phyloP scores from a whole-genome alignment of 1,284 basidiomycete species.

The Chiua sp. region DNA sequence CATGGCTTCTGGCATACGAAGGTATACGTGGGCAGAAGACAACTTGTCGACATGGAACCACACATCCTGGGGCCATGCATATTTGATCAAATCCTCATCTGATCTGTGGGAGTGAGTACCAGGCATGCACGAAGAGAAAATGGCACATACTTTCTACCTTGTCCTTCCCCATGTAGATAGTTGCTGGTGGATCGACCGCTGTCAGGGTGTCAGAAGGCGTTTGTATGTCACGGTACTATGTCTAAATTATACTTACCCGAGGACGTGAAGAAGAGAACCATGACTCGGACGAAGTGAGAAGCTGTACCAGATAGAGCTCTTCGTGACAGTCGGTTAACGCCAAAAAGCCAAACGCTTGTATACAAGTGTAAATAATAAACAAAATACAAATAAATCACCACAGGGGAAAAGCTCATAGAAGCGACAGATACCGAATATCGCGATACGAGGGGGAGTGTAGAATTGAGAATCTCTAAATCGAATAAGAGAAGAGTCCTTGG shows the following conservation, averaged over 20 bases:
- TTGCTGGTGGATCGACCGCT: conserved; percentile 70
- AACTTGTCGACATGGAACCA: conserved; percentile 92
- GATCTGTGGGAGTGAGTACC: conserved; percentile 26
- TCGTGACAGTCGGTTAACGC: neutral
- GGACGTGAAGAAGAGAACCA: conserved; percentile 78
- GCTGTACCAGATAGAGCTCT: neutral
- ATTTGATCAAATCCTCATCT: conserved; percentile 96
- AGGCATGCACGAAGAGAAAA: conserved; percentile 8
- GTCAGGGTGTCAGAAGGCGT: neutral
- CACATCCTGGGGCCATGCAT: conserved; percentile 83
- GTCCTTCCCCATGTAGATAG: conserved; percentile 95
- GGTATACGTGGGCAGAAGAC: conserved; percentile 93
- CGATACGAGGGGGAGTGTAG: conserved; percentile 83
- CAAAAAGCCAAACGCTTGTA: no score
- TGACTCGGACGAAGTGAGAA: conserved; percentile 24
- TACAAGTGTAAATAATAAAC: no score
- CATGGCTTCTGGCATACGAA: conserved; percentile 83
- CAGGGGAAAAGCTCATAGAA: no score
- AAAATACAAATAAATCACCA: no score
- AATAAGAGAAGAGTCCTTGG: conserved; percentile 90
- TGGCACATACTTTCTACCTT: conserved; percentile 87
- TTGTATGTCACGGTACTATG: neutral
- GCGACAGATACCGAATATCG: conserved; percentile 84
- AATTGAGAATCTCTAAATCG: conserved; percentile 79
- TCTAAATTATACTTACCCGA: conserved; percentile 44